These are phyloP conservation scores for Pythium utonaiense DNA, from an alignment of 352 stramenopile species.

Conservation along the genomic window DNA sequence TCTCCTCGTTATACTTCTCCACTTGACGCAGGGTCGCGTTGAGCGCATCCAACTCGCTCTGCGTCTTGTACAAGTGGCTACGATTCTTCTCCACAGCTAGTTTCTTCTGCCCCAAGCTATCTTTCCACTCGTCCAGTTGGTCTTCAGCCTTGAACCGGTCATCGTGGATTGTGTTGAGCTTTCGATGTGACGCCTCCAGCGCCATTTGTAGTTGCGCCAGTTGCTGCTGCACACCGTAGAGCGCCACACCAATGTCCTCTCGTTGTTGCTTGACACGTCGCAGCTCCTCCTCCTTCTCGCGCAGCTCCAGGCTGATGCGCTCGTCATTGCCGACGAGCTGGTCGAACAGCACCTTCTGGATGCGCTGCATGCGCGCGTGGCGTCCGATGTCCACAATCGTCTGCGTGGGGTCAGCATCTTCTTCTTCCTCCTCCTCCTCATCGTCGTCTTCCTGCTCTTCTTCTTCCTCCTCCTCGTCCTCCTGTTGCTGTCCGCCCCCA, in stretches of 20 bases:
- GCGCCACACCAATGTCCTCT: conserved; percentile 88
- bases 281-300: conserved; percentile 76
- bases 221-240: conserved; percentile 95
- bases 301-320: conserved; percentile 64
- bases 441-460: conserved; percentile 40
- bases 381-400: conserved; percentile 82
- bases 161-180: conserved; percentile 60
- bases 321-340: conserved; percentile 76
- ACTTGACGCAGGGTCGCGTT: conserved; percentile 86
- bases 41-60: conserved; percentile 86
- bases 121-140: conserved; percentile 68
- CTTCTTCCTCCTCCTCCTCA: conserved; percentile 50
- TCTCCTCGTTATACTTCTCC: conserved; percentile 93
- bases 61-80: conserved; percentile 75
- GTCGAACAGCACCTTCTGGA: conserved; percentile 82
- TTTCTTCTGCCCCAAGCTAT: conserved; percentile 57
- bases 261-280: conserved; percentile 61
- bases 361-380: conserved; percentile 77
- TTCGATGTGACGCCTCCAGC: conserved; percentile 81
- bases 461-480: conserved; percentile 26
- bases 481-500: not conserved
- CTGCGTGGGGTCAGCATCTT: conserved; percentile 62
- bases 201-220: conserved; percentile 89
- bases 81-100: conserved; percentile 51
- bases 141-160: conserved; percentile 69